Conservation (phyloP, 202 grass and related monocot species). For the Setaria italica region DNA sequence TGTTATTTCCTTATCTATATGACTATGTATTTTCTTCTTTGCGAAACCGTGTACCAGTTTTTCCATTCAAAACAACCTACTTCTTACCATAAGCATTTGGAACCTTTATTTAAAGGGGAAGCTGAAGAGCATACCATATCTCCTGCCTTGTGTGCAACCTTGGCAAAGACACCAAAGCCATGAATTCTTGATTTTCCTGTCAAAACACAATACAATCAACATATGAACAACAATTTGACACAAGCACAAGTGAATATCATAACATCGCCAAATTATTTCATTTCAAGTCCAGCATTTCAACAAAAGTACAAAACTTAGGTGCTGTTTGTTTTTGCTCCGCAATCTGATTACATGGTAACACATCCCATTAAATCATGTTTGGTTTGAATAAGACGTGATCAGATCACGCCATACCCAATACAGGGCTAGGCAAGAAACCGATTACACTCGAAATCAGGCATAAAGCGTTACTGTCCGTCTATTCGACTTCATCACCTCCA, state of each 20-base stretch:
- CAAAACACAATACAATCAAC: constrained; percentile 25
- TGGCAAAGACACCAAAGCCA: constrained; percentile 97
- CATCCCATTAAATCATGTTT: too few relatives aligned
- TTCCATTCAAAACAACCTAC: constrained; percentile 19
- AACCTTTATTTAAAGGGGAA: constrained; percentile 38
- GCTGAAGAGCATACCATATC: constrained; percentile 81
- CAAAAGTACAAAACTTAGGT: not conserved
- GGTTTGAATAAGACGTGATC: too few relatives aligned
- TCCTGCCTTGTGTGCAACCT: constrained; percentile 90
- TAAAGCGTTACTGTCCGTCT: too few relatives aligned
- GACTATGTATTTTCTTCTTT: not conserved
- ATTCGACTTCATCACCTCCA: too few relatives aligned
- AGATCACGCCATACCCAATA: too few relatives aligned
- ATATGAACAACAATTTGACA: constrained; percentile 28
- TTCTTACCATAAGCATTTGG: constrained; percentile 42
- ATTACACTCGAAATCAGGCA: too few relatives aligned
- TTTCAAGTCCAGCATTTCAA: constrained; percentile 29
- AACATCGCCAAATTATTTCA: not conserved
- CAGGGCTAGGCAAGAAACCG: too few relatives aligned
- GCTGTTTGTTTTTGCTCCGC: too few relatives aligned
- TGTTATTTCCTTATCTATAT: not conserved
- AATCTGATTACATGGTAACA: too few relatives aligned
- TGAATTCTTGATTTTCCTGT: constrained; percentile 99
- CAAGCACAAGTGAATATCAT: constrained; percentile 5
- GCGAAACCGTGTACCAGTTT: not conserved